phyloP scores from a whole-genome alignment of 768 basidiomycete genomes.

The Kwoniella botswanensis region DNA sequence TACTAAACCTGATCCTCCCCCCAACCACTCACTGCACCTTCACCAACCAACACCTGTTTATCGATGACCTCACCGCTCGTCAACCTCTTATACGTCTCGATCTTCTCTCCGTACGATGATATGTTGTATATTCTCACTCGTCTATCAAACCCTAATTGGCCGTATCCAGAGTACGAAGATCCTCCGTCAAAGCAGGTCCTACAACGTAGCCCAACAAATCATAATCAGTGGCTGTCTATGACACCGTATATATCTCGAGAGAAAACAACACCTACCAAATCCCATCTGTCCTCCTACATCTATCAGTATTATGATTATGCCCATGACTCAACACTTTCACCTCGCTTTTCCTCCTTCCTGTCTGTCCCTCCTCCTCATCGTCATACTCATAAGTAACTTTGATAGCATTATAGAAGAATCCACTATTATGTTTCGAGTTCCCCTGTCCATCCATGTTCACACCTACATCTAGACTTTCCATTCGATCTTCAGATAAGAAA shows the following conservation, averaged over 20 bases:
- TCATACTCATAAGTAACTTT: conserved; percentile 74
- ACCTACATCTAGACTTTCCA: conserved; percentile 70
- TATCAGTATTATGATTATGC: conserved; percentile 87
- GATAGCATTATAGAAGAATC: conserved; percentile 83
- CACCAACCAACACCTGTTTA: conserved; percentile 50
- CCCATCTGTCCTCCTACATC: conserved; percentile 80
- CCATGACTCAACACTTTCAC: conserved; percentile 90
- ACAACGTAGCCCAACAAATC: not conserved
- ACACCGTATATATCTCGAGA: no score
- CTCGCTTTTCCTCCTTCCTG: conserved; percentile 63
- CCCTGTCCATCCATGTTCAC: conserved; percentile 64
- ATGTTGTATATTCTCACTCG: conserved; percentile 88
- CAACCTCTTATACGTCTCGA: conserved; percentile 79
- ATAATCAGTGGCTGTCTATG: no score
- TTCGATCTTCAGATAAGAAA: conserved; percentile 61
- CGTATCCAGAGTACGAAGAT: conserved; percentile 55
- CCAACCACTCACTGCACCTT: conserved; percentile 34
- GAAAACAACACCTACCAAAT: conserved; percentile 75
- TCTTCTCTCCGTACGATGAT: conserved; percentile 87
- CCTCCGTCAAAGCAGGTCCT: conserved; percentile 53
- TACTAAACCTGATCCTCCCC: conserved; percentile 29
- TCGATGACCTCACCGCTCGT: conserved; percentile 52
- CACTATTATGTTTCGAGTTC: conserved; percentile 63
- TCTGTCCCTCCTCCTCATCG: conserved; percentile 60
- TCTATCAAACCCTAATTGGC: conserved; percentile 74